Evolutionary conservation across 1,284 basidiomycete species (phyloP).

Genomic region (Tylopilus sp.): DNA sequence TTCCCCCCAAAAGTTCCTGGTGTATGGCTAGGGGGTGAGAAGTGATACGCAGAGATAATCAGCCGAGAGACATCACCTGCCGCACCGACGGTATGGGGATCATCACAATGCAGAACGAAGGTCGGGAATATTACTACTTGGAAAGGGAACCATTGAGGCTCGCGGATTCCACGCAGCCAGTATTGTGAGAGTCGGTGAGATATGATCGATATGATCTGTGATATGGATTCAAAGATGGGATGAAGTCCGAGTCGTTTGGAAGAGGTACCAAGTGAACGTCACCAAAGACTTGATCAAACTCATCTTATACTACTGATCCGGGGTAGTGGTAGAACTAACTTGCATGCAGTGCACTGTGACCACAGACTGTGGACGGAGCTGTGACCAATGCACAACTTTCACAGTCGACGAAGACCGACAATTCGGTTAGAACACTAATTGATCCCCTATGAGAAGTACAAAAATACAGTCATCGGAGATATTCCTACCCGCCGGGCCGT

Average conservation of each 20-base stretch:
- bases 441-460: neutral
- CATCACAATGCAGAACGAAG: slow-evolving; percentile 4
- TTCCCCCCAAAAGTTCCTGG: neutral
- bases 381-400: no score
- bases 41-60: neutral
- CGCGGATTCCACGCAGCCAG: neutral
- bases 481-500: neutral
- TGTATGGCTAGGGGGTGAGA: neutral
- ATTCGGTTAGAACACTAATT: no score
- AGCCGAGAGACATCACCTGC: slow-evolving; percentile 1
- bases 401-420: no score
- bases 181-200: neutral
- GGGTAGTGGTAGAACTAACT: no score
- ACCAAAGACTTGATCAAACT: no score
- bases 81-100: neutral
- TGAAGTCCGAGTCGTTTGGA: no score
- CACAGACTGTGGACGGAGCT: no score
- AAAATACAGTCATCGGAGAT: neutral
- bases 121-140: neutral
- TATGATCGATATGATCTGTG: no score
- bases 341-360: no score
- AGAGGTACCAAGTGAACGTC: no score
- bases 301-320: no score
- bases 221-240: no score
- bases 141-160: neutral